Base-by-base conservation (phyloP, 208 protist species). In the Leishmania guyanensis region DNA sequence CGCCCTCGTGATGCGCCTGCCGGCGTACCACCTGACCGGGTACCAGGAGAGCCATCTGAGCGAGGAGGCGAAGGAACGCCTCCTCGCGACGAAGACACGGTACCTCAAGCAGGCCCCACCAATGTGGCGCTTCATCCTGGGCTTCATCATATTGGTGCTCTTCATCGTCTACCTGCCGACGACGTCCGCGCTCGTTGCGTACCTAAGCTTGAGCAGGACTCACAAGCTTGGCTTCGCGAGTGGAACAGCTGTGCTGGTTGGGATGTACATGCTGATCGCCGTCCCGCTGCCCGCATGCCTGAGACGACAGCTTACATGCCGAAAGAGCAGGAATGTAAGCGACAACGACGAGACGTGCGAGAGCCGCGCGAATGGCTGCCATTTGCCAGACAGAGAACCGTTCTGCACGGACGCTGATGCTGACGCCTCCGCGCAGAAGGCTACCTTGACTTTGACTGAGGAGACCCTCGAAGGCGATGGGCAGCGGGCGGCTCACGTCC, bases 91-190 rank as follows among this genome's bases (percentile, higher is more conserved):
- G 33, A 86, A 85, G 62, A 75, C 74, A 20, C 75, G 80, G 72
- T 92, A 91, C 83, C 82, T 92, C 33, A 73, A 82, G 39, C 91
- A 94, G 80, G 65, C 83, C 29, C 87, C 91, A 5, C 85, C 87
- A 14, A 70, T 86, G 33, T 84, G 75, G 70, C 86, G 91, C 48
- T 92, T 92, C 82, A 66, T 86, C 20, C 87, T 82, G 64, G 91
- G 89, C 64, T 82, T 94, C 66, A 33, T 58, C 0, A 56, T 94
- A 48, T 66, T 94, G 5, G 62, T 90, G 78, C 66, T 86, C 2
- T 83, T 94, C 51, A 89, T 90, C 74, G 58, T 91, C 75, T 94
- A 84, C 78, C 76, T 92, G 56, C 89, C 91, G 12, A 77, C 87
- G 9, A 76, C 85, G 68, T 80, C 81, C 29, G 84, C 86, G n/a